Base-by-base conservation (phyloP, 331 rosid genomes). In the Acacia pycnantha region DNA sequence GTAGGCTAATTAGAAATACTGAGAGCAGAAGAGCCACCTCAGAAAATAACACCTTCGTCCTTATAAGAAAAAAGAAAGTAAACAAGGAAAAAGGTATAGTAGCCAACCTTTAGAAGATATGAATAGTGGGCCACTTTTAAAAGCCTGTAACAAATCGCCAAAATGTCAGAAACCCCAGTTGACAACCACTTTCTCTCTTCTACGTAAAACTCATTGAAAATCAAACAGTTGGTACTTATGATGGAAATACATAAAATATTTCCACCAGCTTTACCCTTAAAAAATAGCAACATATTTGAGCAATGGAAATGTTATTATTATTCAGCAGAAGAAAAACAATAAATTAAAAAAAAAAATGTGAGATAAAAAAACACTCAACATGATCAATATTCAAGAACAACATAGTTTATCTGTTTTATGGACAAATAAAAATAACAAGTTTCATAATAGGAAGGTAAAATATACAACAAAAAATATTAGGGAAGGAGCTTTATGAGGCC, bases 121-220 rank as follows among this genome's bases (percentile, higher is more conserved):
- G 88, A 92, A 96, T 85, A 96, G 97, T 8, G 98, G 97, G 74
- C 99, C 99, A 85, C 98, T 94, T 89, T 92, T 96, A 89, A 96
- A 96, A 82, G 92, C 97, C 99, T 96, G 97, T 82, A 76, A 87
- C 76, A 86, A 79, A 86, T 79, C 41, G 76, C 70, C 37, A 82
- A 77, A 8, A 53, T 69, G 70, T 94, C 86, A 91, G 84, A 79
- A 87, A 72, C 15, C 24, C 10, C 33, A 31, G 43, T 8, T 43
- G n/a, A 72, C 35, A 72, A 79, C 56, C 75, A 79, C 70, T 29
- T 8, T 68, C 46, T 50, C 76, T 37, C 75, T 83, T 69, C 74
- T 19, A 56, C 5, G 31, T 46, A 33, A 53, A 82, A 77, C 54
- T 78, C 35, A 35, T 73, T 65, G 11, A n/a, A 54, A 79, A 77